Percentiles rank a stretch among this genome's conserved stretches.
Conservation (phyloP, 768 basidiomycete species). For the Kwoniella mangroviensis region DNA sequence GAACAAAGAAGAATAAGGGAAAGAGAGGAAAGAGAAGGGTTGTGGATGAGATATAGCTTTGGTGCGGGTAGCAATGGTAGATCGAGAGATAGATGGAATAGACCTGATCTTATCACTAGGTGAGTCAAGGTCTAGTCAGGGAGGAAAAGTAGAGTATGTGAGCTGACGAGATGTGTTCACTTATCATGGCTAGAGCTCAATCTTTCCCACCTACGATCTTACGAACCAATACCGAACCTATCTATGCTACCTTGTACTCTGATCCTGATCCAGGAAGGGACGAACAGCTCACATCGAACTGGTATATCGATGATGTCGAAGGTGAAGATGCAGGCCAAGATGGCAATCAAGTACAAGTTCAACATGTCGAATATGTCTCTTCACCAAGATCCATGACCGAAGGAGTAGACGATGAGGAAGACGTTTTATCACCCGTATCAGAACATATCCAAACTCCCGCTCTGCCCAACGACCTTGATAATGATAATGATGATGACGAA, state of each 20-base stretch:
- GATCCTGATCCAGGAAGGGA: not conserved
- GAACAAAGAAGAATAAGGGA: constrained; percentile 5
- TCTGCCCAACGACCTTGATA: not conserved
- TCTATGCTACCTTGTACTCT: not conserved
- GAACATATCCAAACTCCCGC: not conserved
- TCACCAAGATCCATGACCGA: not conserved
- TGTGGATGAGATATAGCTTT: constrained; percentile 17
- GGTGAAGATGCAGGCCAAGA: not conserved
- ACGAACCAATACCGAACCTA: not conserved
- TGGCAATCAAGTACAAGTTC: not conserved
- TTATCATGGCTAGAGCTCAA: constrained; percentile 5
- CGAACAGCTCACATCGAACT: not conserved
- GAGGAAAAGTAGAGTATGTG: not conserved
- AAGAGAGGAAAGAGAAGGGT: constrained; percentile 6
- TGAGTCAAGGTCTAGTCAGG: not conserved
- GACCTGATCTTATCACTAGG: constrained; percentile 8
- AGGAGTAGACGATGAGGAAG: not conserved
- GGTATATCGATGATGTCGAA: constrained; percentile 7
- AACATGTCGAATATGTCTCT: constrained; percentile 22
- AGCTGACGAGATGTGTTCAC: not conserved
- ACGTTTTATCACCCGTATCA: not conserved
- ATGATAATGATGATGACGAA: not conserved
- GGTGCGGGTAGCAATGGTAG: not conserved
- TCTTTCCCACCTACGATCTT: constrained; percentile 8
- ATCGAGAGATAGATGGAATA: not conserved